phyloP scores from a whole-genome alignment of 257 asterid genomes.

The Solanum lycopersicoides region DNA sequence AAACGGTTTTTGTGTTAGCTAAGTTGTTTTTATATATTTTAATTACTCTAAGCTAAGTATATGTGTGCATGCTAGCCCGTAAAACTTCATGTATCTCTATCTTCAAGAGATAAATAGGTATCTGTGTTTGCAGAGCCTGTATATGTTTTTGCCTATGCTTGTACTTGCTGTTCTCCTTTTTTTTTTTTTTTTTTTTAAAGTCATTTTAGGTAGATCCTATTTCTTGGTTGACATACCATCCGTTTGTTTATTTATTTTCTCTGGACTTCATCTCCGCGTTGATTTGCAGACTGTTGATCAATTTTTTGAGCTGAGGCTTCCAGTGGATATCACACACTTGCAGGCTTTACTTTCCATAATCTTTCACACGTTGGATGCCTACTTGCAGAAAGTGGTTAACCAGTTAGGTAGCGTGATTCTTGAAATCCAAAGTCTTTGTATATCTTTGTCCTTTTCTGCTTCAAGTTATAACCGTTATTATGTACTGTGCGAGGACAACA shows the following conservation, averaged over 20 bases:
- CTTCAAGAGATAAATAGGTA: neutral
- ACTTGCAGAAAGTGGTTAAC: slow-evolving; percentile 56
- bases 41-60: neutral
- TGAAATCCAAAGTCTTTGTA: neutral
- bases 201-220: neutral
- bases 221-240: neutral
- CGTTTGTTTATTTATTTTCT: neutral
- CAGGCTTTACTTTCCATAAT: slow-evolving; percentile 88
- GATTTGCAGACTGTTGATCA: slow-evolving; percentile 91
- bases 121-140: neutral
- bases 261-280: slow-evolving; percentile 11
- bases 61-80: neutral
- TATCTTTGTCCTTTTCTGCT: neutral
- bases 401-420: slow-evolving; percentile 48
- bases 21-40: neutral
- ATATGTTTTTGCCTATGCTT: neutral
- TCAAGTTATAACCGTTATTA: neutral
- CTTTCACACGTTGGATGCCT: slow-evolving; percentile 85
- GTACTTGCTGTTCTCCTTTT: neutral
- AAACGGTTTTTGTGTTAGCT: neutral
- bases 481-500: neutral
- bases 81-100: neutral
- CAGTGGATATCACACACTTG: slow-evolving; percentile 88
- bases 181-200: neutral
- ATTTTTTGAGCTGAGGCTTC: slow-evolving; percentile 79